Conservation (phyloP, 108 stramenopile species). For the Nitzschia sp. region DNA sequence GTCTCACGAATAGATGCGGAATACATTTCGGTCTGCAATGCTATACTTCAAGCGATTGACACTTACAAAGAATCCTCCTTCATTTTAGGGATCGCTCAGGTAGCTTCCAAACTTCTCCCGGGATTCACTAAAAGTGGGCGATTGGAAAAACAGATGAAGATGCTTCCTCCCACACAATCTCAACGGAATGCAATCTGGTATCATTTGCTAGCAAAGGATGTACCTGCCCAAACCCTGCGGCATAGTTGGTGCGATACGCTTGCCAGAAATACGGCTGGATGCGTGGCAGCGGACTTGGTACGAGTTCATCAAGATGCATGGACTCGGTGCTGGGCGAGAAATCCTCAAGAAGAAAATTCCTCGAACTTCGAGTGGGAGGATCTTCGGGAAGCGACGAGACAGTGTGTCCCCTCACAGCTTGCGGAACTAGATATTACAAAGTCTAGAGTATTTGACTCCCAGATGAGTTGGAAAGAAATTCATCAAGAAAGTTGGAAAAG, state of each 20-base stretch:
- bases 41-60: conserved; percentile 55
- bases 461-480: conserved; percentile 14
- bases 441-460: conserved; percentile 20
- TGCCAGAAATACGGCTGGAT: conserved; percentile 66
- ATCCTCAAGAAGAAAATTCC: not conserved
- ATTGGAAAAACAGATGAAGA: conserved; percentile 65
- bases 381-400: conserved; percentile 57
- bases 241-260: conserved; percentile 52
- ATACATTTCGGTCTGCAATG: conserved; percentile 46
- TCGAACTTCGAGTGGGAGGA: conserved; percentile 52
- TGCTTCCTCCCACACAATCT: conserved; percentile 68
- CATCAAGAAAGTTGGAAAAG: conserved; percentile 39
- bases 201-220: conserved; percentile 32
- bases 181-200: conserved; percentile 65
- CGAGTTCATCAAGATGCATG: conserved; percentile 67
- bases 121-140: conserved; percentile 63
- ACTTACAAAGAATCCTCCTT: conserved; percentile 15
- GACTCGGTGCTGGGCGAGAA: conserved; percentile 38
- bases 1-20: conserved; percentile 44
- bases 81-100: conserved; percentile 60
- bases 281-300: conserved; percentile 73
- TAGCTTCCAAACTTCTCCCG: conserved; percentile 40
- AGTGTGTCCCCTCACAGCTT: conserved; percentile 71
- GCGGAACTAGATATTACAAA: conserved; percentile 73
- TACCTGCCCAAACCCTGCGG: not conserved